Conservation (phyloP, 148 eudicot species). For the Cornus controversa region DNA sequence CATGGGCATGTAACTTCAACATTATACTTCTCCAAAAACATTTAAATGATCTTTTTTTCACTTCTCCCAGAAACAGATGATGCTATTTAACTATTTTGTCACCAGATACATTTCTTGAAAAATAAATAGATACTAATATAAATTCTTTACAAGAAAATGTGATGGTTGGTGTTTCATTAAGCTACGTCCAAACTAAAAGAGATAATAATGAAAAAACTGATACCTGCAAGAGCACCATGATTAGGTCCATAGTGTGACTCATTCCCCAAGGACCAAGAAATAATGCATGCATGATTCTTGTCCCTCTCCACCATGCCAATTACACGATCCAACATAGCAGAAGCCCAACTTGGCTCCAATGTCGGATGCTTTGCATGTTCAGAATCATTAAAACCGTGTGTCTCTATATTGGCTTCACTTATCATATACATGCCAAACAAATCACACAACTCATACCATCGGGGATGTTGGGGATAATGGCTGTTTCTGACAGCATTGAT, state of each 20-base stretch:
- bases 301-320: conserved; percentile 97
- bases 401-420: conserved; percentile 98
- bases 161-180: neutral
- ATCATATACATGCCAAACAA: conserved; percentile 98
- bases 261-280: conserved; percentile 94
- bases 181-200: no score
- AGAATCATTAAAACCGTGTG: conserved; percentile 89
- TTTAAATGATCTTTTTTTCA: neutral
- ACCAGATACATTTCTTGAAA: neutral
- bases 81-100: neutral
- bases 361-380: conserved; percentile 78
- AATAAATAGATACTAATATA: neutral
- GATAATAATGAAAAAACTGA: neutral
- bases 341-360: conserved; percentile 73
- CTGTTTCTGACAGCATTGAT: conserved; percentile 95
- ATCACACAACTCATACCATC: conserved; percentile 98
- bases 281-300: conserved; percentile 90
- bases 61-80: neutral
- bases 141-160: neutral
- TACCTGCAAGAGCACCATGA: conserved; percentile 97
- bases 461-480: conserved; percentile 94
- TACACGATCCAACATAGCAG: conserved; percentile 89
- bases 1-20: neutral
- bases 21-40: neutral
- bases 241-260: conserved; percentile 95